Base-by-base conservation (phyloP, 2,329 filamentous ascomycete species). In the Penicillium sp. region DNA sequence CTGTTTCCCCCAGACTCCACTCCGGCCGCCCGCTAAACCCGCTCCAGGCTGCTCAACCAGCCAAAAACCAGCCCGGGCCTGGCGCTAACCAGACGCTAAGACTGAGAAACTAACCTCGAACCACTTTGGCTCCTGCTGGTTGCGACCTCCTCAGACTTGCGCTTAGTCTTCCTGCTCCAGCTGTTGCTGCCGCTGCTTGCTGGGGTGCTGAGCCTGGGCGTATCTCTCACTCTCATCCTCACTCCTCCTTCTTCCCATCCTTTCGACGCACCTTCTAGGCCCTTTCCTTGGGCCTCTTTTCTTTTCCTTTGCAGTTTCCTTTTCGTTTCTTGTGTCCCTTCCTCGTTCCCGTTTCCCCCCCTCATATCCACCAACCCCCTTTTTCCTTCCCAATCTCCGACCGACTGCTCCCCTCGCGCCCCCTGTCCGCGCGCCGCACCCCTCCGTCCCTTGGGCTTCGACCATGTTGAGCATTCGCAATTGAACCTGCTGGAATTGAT, bases 341-440 rank as follows among this genome's bases (percentile, higher is more conserved):
- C 31, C 54, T 55, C 53, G 57, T 45, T 57, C 58, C 41, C 51
- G 42, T 50, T 35, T 42, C 28, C 22, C 28, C 22, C 22, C 39
- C 37, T 42, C 20, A 10, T 25, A 20, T 20, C 51, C 52, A 45
- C 58, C 22, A 4, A n/a, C 31, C 51, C 62, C 61, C 60, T 54
- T 53, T 65, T 61, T 67, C 56, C 39, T 15, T 49, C 50, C 54
- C 53, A 41, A 20, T 39, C 53, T 59, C 61, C 31, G 47, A 50
- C 48, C 48, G 48, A 25, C 63, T 63, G 59, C 53, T 65, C 66
- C 65, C 65, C 69, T 70, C 69, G 65, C 66, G 65, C 63, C 68
- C 67, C 66, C 65, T 69, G 66, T 69, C 66, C 63, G 65, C 67
- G 61, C 52, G 51, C 48, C 48, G 49, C 57, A 52, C 55, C 68